These are phyloP conservation scores for Carex pumila DNA, from an alignment of 176 grass and related monocot species.

Conservation along the genomic window DNA sequence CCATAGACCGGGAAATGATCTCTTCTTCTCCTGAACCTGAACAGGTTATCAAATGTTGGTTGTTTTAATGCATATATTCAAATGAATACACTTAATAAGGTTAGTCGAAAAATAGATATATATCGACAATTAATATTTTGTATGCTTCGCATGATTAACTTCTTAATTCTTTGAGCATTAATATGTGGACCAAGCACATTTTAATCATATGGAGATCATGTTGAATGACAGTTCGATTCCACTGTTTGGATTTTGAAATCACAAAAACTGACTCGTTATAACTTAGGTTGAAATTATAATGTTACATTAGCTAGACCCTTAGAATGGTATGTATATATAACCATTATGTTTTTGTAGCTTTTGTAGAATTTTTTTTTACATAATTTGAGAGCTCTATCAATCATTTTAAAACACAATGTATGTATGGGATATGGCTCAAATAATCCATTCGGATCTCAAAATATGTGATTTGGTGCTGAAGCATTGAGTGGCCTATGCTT, in stretches of 20 bases:
- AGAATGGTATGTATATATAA: not conserved
- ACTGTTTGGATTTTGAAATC: not conserved
- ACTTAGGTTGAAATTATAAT: too few relatives aligned
- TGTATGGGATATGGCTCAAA: not conserved
- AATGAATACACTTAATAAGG: not conserved
- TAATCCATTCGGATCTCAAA: not conserved
- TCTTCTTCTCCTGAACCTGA: constrained; percentile 18
- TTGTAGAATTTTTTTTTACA: not conserved
- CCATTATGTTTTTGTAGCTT: not conserved
- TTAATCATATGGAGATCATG: too few relatives aligned
- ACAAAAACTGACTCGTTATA: too few relatives aligned
- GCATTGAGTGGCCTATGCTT: not conserved
- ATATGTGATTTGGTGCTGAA: not conserved
- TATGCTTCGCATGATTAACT: too few relatives aligned
- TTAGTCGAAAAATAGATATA: not conserved
- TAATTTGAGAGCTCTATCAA: not conserved
- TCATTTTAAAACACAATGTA: not conserved
- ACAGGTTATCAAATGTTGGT: not conserved
- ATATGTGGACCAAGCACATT: too few relatives aligned
- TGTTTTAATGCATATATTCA: not conserved
- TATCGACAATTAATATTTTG: too few relatives aligned
- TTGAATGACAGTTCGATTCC: too few relatives aligned
- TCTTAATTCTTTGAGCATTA: too few relatives aligned
- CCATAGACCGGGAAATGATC: not conserved
- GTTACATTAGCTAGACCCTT: too few relatives aligned